Evolutionary conservation across 202 grass and related monocot species (phyloP), one percentile per base, ranked within the genome.

Genomic region (Panicum virgatum): DNA sequence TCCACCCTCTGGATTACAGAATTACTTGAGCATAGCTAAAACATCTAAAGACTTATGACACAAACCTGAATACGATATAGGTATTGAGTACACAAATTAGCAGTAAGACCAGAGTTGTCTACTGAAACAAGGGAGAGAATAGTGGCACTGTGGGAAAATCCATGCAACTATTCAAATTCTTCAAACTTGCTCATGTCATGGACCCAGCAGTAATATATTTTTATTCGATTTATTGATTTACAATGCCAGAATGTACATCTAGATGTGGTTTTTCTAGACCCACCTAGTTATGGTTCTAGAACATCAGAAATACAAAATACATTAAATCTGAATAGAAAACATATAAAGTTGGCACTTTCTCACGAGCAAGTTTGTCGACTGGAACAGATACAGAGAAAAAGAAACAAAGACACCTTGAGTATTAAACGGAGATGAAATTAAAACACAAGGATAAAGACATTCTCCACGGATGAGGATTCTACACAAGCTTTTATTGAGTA

Each of bases 1-100:
- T 14, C 64, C 25, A 77, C 5, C 8, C 8, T 73, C 34, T 39
- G 37, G 16, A 54, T 40, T 67, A 51, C 16, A 73, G 47, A 22
- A 80, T 69, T 76, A 69, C 5, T 12, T 7, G 34, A 71, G 61
- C 42, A 74, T 69, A 45, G 12, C 57, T 44, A 73, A 76, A 71
- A 43, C n/a, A 47, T 76, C 22, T 57, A 51, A 50, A 50, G 32
- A 77, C n/a, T 36, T 38, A 83, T 82, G 37, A 37, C 9, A 71
- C 7, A 83, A 73, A 67, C 38, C 23, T 63, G 15, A 65, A 27
- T 26, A 58, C 56, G 27, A 9, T 18, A 16, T 32, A 78, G n/a
- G n/a, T n/a, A n/a, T n/a, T n/a, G n/a, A 62, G 18, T 42, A 51
- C 26, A 62, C 16, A 62, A 66, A 62, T 16, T 59, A 61, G 22